Evolutionary conservation across 2,329 filamentous ascomycete genomes (phyloP).

Genomic region (Trichophyton verrucosum): DNA sequence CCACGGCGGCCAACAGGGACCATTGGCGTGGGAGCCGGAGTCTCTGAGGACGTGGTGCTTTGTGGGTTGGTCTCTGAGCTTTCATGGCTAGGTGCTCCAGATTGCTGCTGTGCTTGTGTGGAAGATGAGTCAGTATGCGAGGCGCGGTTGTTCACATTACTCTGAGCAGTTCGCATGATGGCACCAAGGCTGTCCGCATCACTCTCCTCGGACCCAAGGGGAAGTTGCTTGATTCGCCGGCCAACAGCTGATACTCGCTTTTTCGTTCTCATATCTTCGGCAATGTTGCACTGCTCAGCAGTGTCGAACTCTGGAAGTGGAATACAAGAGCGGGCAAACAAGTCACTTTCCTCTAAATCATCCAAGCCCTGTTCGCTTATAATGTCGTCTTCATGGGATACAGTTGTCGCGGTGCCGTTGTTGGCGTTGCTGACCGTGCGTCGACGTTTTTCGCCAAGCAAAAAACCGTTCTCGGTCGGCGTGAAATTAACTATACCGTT

Average conservation of each 20-base stretch:
- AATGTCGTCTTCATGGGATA: conserved; percentile 62
- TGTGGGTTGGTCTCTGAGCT: conserved; percentile 37
- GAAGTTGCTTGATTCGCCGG: conserved; percentile 26
- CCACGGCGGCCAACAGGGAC: conserved; percentile 72
- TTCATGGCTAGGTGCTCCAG: conserved; percentile 32
- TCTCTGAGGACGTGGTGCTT: conserved; percentile 34
- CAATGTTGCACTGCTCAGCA: conserved; percentile 38
- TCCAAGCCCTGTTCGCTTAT: conserved; percentile 65
- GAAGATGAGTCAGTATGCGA: conserved; percentile 36
- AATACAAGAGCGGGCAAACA: conserved; percentile 48
- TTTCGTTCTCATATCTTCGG: conserved; percentile 36
- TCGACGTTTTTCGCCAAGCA: conserved; percentile 56
- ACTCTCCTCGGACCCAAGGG: conserved; percentile 15
- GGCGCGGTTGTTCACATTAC: conserved; percentile 21
- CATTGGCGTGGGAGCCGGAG: conserved; percentile 18
- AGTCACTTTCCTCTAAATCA: conserved; percentile 57
- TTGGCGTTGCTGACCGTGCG: conserved; percentile 56
- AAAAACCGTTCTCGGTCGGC: conserved; percentile 45
- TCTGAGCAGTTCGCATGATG: conserved; percentile 21
- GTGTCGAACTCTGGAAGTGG: conserved; percentile 46
- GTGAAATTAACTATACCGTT: conserved; percentile 61
- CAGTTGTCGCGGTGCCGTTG: conserved; percentile 36
- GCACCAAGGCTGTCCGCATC: conserved; percentile 21
- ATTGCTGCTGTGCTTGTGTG: conserved; percentile 21
- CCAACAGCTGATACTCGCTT: conserved; percentile 31